phyloP scores from a whole-genome alignment of 2,329 filamentous ascomycete species.

The Passalora sequoiae region DNA sequence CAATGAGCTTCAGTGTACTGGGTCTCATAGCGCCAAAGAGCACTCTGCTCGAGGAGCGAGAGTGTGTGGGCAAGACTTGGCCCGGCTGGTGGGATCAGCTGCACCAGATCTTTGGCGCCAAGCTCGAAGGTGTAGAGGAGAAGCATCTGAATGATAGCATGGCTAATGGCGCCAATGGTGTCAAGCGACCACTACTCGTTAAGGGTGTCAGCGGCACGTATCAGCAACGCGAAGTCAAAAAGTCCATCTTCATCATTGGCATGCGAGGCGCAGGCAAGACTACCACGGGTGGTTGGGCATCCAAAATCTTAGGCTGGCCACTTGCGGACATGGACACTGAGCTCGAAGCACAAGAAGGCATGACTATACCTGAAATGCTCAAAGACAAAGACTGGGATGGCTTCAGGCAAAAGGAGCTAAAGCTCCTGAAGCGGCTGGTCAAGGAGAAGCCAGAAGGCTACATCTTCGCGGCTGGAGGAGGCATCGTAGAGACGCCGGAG shows the following conservation, averaged over 20 bases:
- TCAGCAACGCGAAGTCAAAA: slow-evolving; percentile 38
- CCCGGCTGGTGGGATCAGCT: slow-evolving; percentile 97
- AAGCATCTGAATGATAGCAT: slow-evolving; percentile 22
- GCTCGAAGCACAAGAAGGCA: slow-evolving; percentile 67
- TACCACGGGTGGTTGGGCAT: slow-evolving; percentile 82
- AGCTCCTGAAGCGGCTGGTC: slow-evolving; percentile 67
- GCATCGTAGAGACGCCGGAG: slow-evolving; percentile 79
- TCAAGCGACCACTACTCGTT: slow-evolving; percentile 19
- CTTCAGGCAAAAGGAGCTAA: slow-evolving; percentile 75
- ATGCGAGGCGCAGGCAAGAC: slow-evolving; percentile 98
- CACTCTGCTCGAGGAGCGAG: slow-evolving; percentile 77
- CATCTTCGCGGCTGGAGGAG: slow-evolving; percentile 90
- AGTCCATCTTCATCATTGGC: slow-evolving; percentile 87
- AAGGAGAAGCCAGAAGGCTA: slow-evolving; percentile 68
- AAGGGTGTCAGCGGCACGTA: slow-evolving; percentile 30
- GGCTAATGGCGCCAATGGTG: slow-evolving; percentile 35
- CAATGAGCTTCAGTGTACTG: slow-evolving; percentile 96
- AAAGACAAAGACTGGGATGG: slow-evolving; percentile 75
- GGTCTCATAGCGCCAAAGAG: slow-evolving; percentile 65
- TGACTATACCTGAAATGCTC: slow-evolving; percentile 82
- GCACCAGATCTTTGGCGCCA: slow-evolving; percentile 68
- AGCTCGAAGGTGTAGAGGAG: slow-evolving; percentile 67
- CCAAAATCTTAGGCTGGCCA: slow-evolving; percentile 66
- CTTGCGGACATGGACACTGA: slow-evolving; percentile 85
- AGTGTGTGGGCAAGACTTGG: slow-evolving; percentile 97